Percentiles rank a stretch among this genome's conserved stretches.
These are phyloP conservation scores for Sarcodon aspratus DNA, from an alignment of 768 basidiomycete genomes.

Conservation along the genomic window DNA sequence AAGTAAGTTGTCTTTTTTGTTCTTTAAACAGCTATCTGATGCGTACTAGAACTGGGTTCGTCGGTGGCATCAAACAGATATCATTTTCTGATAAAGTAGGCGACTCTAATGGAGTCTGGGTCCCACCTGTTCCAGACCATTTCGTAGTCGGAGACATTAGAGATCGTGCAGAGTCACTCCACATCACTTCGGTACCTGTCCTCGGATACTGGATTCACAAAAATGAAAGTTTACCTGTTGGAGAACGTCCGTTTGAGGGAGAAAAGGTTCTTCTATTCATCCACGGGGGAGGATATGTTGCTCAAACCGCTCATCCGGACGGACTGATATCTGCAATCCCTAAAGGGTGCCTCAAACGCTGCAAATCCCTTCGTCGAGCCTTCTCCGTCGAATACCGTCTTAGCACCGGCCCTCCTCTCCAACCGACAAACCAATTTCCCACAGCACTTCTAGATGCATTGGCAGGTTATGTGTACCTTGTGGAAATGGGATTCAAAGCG, in stretches of 20 bases:
- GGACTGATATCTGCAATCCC: neutral
- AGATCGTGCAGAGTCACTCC: constrained; percentile 15
- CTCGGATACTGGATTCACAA: constrained; percentile 26
- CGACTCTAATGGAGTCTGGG: constrained; percentile 16
- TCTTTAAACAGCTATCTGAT: neutral
- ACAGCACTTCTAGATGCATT: constrained; percentile 65
- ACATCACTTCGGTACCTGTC: constrained; percentile 16
- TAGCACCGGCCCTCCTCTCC: constrained; percentile 16
- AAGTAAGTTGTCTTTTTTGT: neutral
- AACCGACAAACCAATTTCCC: constrained; percentile 51
- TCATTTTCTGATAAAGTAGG: constrained; percentile 3
- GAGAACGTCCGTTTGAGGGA: constrained; percentile 11
- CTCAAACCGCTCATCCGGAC: constrained; percentile 6
- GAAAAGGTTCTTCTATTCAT: constrained; percentile 23
- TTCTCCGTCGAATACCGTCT: constrained; percentile 39
- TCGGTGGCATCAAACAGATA: neutral
- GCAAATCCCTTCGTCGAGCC: constrained; percentile 13
- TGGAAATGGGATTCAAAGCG: constrained; percentile 46
- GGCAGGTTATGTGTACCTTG: constrained; percentile 63
- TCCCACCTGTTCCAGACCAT: constrained; percentile 18
- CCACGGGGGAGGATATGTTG: constrained; percentile 20
- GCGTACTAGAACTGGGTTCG: neutral
- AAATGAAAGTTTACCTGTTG: neutral
- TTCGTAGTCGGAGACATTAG: constrained; percentile 20
- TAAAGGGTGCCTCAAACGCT: constrained; percentile 7